These are phyloP conservation scores for Torrubiella hemipterigena DNA, from an alignment of 2,329 filamentous ascomycete species.

Conservation along the genomic window DNA sequence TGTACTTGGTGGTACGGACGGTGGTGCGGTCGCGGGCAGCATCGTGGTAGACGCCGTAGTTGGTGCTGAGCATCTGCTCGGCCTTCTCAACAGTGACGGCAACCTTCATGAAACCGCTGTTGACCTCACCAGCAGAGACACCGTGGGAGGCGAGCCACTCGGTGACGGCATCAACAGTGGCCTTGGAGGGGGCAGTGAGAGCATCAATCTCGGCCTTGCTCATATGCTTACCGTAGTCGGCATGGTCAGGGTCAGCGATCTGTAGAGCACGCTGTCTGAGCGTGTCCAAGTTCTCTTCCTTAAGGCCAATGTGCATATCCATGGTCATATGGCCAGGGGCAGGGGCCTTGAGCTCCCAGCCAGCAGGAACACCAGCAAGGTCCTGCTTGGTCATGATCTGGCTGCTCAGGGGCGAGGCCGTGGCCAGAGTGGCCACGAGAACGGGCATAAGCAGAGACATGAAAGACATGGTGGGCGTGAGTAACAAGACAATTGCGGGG, in stretches of 20 bases:
- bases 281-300: conserved; percentile 1
- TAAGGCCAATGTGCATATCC: conserved; percentile 3
- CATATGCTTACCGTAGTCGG: conserved; percentile 3
- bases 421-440: conserved; percentile 2
- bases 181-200: conserved; percentile 1
- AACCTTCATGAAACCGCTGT: conserved; percentile 1
- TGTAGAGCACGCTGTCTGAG: conserved; percentile 1
- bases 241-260: conserved; percentile 1
- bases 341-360: background rate
- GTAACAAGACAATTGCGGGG: no score
- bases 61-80: conserved; percentile 1
- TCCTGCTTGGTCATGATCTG: background rate
- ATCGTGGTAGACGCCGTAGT: conserved; percentile 2
- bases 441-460: conserved; percentile 3
- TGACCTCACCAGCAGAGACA: background rate
- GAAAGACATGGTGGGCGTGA: background rate
- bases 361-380: background rate
- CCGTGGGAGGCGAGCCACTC: conserved; percentile 1
- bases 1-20: conserved; percentile 2
- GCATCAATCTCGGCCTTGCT: conserved; percentile 1
- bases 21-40: background rate
- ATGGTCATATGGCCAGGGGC: background rate
- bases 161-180: background rate
- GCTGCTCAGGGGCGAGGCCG: background rate
- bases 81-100: conserved; percentile 1